A percentile compares a stretch with the other conserved stretches of the same genome.
These are phyloP conservation scores for Rubroshorea leprosula DNA, from an alignment of 345 rosid species.

Conservation along the genomic window DNA sequence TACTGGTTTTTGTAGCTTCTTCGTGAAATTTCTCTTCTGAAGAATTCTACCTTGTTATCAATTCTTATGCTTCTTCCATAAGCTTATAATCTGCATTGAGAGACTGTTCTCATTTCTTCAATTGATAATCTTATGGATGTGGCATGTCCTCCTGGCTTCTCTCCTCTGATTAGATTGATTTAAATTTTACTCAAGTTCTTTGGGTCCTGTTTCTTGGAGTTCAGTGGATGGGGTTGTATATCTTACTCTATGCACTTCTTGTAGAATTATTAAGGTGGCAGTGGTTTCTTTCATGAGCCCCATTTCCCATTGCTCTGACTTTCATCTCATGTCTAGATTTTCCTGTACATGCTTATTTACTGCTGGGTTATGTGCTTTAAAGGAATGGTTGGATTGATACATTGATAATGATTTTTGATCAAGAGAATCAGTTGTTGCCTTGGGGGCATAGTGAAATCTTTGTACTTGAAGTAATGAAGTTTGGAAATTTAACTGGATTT, in stretches of 20 bases:
- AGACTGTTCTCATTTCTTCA: no score
- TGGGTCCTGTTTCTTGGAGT: background rate
- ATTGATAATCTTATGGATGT: no score
- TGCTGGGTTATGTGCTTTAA: no score
- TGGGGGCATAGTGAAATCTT: background rate
- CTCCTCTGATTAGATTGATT: background rate
- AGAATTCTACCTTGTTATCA: background rate
- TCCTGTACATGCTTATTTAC: no score
- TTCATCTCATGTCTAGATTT: no score
- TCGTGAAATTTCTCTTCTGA: no score
- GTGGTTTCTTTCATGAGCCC: no score
- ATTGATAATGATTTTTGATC: no score
- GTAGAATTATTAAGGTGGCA: background rate
- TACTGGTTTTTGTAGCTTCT: conserved; percentile 4
- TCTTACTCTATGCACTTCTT: background rate
- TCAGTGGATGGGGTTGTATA: background rate
- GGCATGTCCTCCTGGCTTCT: background rate
- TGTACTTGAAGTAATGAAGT: background rate
- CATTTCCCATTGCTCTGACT: no score
- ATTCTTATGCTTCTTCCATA: no score
- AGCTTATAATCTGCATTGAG: no score
- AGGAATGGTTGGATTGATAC: background rate
- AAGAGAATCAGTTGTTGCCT: background rate
- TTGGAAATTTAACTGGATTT: background rate
- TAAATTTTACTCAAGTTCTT: no score